Conservation (phyloP, 1,284 basidiomycete genomes). For the Tremellales sp. region DNA sequence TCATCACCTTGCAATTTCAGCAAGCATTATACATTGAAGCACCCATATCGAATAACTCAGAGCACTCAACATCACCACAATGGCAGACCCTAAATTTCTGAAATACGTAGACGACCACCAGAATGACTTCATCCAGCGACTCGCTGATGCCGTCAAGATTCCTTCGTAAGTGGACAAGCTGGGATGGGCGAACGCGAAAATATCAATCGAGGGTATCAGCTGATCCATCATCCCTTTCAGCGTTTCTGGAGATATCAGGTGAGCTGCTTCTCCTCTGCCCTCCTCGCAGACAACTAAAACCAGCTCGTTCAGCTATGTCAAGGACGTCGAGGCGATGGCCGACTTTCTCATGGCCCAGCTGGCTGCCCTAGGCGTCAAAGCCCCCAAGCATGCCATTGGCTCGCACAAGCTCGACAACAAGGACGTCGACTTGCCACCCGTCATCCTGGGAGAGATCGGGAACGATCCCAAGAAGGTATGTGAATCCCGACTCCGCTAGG, state of each 20-base stretch:
- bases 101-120: slow-evolving; percentile 68
- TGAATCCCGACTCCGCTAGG: slow-evolving; percentile 1
- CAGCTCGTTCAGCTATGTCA: slow-evolving; percentile 55
- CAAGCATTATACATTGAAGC: too few relatives aligned
- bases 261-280: slow-evolving; percentile 9
- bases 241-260: slow-evolving; percentile 49
- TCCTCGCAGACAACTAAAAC: slow-evolving; percentile 49
- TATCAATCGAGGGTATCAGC: not conserved
- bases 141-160: slow-evolving; percentile 80
- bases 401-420: slow-evolving; percentile 74
- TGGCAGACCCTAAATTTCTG: slow-evolving; percentile 54
- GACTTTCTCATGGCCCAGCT: slow-evolving; percentile 72
- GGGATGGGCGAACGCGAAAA: too few relatives aligned
- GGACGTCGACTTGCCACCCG: slow-evolving; percentile 75
- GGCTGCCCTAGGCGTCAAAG: slow-evolving; percentile 68
- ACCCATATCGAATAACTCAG: not conserved
- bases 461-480: slow-evolving; percentile 66
- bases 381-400: slow-evolving; percentile 70
- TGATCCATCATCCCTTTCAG: slow-evolving; percentile 19
- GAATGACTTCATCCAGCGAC: slow-evolving; percentile 68
- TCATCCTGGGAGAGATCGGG: slow-evolving; percentile 79
- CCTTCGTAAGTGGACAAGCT: slow-evolving; percentile 60
- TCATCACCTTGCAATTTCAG: too few relatives aligned
- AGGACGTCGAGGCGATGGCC: slow-evolving; percentile 78
- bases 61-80: slow-evolving; percentile 8